Evolutionary conservation across 768 basidiomycete species (phyloP).

Genomic region (Glaciozyma antarctica): DNA sequence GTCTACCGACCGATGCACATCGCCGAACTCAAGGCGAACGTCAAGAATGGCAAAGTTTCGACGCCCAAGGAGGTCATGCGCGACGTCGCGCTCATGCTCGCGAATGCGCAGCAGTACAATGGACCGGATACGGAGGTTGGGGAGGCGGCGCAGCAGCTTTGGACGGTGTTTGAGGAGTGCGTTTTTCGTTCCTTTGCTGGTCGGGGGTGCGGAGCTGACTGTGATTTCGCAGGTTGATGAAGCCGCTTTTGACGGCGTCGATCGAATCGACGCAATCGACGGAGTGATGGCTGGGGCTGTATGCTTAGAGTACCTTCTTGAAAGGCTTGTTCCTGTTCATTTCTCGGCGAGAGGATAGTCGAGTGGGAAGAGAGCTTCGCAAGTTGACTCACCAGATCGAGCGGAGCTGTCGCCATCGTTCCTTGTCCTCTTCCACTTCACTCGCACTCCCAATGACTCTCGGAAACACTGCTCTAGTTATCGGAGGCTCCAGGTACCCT

Average conservation of each 20-base stretch:
- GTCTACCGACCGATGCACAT: constrained; percentile 18
- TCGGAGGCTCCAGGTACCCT: constrained; percentile 39
- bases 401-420: no score
- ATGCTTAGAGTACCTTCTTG: no score
- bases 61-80: constrained; percentile 14
- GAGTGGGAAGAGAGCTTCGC: no score
- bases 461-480: constrained; percentile 37
- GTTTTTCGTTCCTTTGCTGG: not conserved
- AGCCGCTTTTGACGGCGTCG: no score
- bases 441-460: no score
- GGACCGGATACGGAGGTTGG: constrained; percentile 20
- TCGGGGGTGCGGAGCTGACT: not conserved
- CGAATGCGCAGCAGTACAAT: constrained; percentile 31
- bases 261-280: no score
- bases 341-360: no score
- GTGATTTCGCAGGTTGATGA: no score
- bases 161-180: constrained; percentile 25
- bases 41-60: constrained; percentile 16
- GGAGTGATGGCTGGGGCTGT: no score
- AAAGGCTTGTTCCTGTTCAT: no score
- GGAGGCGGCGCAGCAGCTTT: constrained; percentile 10
- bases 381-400: no score
- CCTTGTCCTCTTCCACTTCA: no score
- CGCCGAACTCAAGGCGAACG: constrained; percentile 9
- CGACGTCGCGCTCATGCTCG: constrained; percentile 23